phyloP scores from a whole-genome alignment of 179 eudicot species.

The Gypsophila paniculata region DNA sequence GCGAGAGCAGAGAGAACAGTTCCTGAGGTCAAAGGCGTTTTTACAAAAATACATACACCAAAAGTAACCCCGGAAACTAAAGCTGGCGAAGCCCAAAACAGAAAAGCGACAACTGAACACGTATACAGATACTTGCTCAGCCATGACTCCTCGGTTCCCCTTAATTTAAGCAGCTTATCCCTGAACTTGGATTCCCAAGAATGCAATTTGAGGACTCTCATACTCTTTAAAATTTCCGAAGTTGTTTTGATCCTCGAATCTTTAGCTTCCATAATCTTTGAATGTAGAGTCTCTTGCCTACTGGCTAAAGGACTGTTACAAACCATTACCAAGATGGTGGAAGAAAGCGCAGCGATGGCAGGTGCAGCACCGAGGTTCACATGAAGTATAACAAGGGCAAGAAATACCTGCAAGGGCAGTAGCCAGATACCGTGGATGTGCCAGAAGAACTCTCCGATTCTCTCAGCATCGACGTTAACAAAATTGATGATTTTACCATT shows the following conservation, averaged over 20 bases:
- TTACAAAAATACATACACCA: constrained; percentile 61
- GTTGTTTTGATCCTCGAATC: constrained; percentile 84
- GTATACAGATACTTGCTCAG: constrained; percentile 73
- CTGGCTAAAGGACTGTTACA: constrained; percentile 74
- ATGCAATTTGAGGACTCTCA: constrained; percentile 82
- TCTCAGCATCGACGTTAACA: constrained; percentile 73
- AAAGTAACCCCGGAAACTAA: constrained; percentile 81
- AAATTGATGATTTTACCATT: constrained; percentile 59
- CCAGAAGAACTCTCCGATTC: constrained; percentile 70
- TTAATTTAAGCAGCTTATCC: constrained; percentile 47
- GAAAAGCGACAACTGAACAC: constrained; percentile 72
- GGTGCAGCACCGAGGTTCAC: constrained; percentile 69
- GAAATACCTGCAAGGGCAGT: constrained; percentile 65
- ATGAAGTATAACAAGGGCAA: constrained; percentile 66
- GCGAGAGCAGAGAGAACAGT: constrained; percentile 88
- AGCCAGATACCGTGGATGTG: constrained; percentile 81
- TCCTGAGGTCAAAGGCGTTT: constrained; percentile 72
- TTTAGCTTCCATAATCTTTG: constrained; percentile 80
- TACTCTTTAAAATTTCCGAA: constrained; percentile 68
- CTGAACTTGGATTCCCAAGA: constrained; percentile 72
- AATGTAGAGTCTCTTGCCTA: constrained; percentile 62
- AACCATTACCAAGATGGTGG: constrained; percentile 67
- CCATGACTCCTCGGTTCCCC: constrained; percentile 67
- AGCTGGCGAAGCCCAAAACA: constrained; percentile 92
- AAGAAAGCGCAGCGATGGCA: constrained; percentile 60